Percentiles rank a stretch among this genome's conserved stretches.
Conservation (phyloP, 352 stramenopile species). For the Peronosclerospora sorghi region DNA sequence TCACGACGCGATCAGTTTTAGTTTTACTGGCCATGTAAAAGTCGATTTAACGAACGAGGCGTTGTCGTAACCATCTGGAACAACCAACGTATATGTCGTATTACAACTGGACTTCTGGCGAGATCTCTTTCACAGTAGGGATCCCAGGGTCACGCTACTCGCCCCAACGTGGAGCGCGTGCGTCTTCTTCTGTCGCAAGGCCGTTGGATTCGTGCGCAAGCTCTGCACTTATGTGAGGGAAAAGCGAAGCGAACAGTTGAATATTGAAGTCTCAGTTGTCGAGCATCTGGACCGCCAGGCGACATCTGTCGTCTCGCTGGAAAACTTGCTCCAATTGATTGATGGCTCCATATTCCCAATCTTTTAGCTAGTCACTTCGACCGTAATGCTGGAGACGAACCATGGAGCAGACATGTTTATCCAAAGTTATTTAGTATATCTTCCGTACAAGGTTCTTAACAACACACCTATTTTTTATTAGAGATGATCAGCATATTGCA, state of each 20-base stretch:
- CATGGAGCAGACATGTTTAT: constrained; percentile 76
- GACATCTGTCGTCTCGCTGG: constrained; percentile 24
- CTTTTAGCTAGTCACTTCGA: constrained; percentile 81
- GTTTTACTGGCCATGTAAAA: neutral
- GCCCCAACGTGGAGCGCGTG: constrained; percentile 38
- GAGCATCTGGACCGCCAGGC: constrained; percentile 67
- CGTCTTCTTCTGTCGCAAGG: constrained; percentile 15
- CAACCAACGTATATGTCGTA: neutral
- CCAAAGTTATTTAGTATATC: neutral
- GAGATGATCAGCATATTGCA: too few relatives aligned
- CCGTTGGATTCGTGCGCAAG: neutral
- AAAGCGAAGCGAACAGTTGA: constrained; percentile 86
- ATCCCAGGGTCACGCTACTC: constrained; percentile 75
- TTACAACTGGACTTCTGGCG: constrained; percentile 69
- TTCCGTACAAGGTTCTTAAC: too few relatives aligned
- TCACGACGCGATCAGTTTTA: too few relatives aligned
- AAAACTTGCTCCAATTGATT: constrained; percentile 80
- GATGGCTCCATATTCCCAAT: constrained; percentile 89
- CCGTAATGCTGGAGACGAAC: constrained; percentile 85
- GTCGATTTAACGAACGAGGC: neutral
- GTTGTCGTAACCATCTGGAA: too few relatives aligned
- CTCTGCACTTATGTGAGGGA: constrained; percentile 60
- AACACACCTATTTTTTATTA: too few relatives aligned
- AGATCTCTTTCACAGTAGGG: constrained; percentile 80
- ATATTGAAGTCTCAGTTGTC: constrained; percentile 81